Percentiles rank a stretch among this genome's conserved stretches.
Evolutionary conservation across 148 eudicot genomes (phyloP).

Genomic region (Polygonum aviculare): DNA sequence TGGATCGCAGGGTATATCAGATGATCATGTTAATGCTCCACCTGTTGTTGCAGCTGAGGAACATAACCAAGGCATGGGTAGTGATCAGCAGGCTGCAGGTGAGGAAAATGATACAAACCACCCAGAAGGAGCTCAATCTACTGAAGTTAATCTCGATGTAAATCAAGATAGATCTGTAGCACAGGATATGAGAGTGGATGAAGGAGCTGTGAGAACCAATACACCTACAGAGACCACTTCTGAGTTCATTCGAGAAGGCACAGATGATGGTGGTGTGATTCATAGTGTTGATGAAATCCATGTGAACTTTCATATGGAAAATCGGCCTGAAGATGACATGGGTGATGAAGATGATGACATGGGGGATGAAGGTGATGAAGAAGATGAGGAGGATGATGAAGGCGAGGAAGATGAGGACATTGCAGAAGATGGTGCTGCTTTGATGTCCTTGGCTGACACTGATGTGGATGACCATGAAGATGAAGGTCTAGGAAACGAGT

Average conservation of each 20-base stretch:
- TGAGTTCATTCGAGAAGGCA: conserved; percentile 64
- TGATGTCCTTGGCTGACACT: conserved; percentile 93
- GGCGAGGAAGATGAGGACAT: conserved; percentile 94
- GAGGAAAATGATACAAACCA: conserved; percentile 33
- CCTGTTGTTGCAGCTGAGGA: conserved; percentile 26
- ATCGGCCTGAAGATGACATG: conserved; percentile 65
- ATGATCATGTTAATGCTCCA: conserved; percentile 30
- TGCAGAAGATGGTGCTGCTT: conserved; percentile 82
- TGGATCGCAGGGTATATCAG: conserved; percentile 40
- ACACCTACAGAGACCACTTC: conserved; percentile 43
- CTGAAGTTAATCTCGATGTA: conserved; percentile 29
- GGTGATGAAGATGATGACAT: conserved; percentile 94
- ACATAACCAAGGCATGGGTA: conserved; percentile 25
- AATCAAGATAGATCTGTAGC: conserved; percentile 37
- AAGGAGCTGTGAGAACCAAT: conserved; percentile 31
- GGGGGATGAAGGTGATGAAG: conserved; percentile 85
- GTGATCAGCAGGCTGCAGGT: conserved; percentile 31
- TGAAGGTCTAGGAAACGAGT: conserved; percentile 79
- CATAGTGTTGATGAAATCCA: conserved; percentile 42
- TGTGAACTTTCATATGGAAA: conserved; percentile 77
- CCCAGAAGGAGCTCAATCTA: conserved; percentile 24
- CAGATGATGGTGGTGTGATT: conserved; percentile 61
- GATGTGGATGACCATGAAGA: conserved; percentile 96
- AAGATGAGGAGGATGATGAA: conserved; percentile 74
- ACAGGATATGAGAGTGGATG: conserved; percentile 62